Evolutionary conservation across 805 yeast genomes (phyloP), one percentile per base, ranked within the genome.

Genomic region (Suhomyces sp.): DNA sequence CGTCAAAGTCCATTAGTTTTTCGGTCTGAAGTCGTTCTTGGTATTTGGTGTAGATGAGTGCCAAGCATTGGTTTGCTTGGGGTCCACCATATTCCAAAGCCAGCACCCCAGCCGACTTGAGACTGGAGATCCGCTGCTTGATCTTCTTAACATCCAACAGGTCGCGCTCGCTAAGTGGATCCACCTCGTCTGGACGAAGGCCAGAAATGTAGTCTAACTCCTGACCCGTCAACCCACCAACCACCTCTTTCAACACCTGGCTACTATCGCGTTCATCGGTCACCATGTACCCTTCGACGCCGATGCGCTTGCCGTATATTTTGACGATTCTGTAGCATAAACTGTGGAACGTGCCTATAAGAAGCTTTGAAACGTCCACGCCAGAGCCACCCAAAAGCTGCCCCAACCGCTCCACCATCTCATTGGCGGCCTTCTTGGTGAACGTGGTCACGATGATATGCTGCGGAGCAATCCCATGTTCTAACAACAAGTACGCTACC

Each of bases 321-420:
- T 77, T 73, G 25, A 91, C 65, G 29, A 87, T 73, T 44, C 83
- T 68, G 53, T 78, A 77, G 62, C 97, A 89, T 13, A 93, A 78
- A 46, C 96, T 82, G 66, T 93, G 99, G 66, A 93, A 93, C 0
- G 98, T 94, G 1, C 97, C 98, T 31, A 92, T 81, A 52, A 85
- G 68, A 19, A 93, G 66, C 45, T 76, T 74, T 1, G 72, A 64
- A 3, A 75, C 57, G 33, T 74, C 68, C 50, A 82, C 64, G 4
- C 66, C 62, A 0, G 73, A 60, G 39, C 61, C 67, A 6, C 61
- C 47, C 6, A 83, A 59, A 47, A 80, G 35, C 3, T 21, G 44
- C 0, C 48, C 51, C 17, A 93, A 67, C 41, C 98, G 74, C 29
- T 82, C 86, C 10, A 73, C 69, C 88, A 93, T 85, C 68, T 93